Evolutionary conservation across 2,329 filamentous ascomycete species (phyloP).

Genomic region (Diaporthe sp.): DNA sequence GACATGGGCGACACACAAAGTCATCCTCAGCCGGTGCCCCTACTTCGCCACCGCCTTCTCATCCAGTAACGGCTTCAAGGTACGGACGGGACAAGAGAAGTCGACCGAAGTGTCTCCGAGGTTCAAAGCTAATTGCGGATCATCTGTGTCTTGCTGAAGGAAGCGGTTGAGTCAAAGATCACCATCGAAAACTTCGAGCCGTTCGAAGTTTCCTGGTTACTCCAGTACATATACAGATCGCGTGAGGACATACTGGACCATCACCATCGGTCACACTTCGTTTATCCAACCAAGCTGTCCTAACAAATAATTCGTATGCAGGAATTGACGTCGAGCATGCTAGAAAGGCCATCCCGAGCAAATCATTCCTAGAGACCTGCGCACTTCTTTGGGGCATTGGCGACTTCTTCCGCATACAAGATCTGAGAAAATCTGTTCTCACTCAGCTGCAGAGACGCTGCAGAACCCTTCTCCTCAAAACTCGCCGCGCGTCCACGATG

Average conservation of each 20-base stretch:
- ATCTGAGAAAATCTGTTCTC: neutral
- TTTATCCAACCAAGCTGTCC: neutral
- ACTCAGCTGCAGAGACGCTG: neutral
- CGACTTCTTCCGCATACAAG: neutral
- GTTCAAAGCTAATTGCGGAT: neutral
- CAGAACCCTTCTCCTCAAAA: neutral
- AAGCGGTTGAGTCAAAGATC: neutral
- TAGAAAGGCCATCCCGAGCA: neutral
- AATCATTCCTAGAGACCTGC: conserved; percentile 7
- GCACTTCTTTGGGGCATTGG: conserved; percentile 3
- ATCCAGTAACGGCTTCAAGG: neutral
- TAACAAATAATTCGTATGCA: neutral
- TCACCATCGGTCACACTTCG: neutral
- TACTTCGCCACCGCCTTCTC: neutral
- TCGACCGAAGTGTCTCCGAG: too few relatives aligned
- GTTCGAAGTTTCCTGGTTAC: conserved; percentile 13
- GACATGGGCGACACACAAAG: neutral
- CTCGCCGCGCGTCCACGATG: neutral
- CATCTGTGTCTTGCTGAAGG: neutral
- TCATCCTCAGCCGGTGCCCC: neutral
- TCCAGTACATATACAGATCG: neutral
- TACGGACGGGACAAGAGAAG: neutral
- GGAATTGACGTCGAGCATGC: neutral
- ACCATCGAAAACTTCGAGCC: neutral
- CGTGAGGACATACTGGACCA: neutral